phyloP scores from a whole-genome alignment of 495 filamentous ascomycete species.

The Bacidia rubella region DNA sequence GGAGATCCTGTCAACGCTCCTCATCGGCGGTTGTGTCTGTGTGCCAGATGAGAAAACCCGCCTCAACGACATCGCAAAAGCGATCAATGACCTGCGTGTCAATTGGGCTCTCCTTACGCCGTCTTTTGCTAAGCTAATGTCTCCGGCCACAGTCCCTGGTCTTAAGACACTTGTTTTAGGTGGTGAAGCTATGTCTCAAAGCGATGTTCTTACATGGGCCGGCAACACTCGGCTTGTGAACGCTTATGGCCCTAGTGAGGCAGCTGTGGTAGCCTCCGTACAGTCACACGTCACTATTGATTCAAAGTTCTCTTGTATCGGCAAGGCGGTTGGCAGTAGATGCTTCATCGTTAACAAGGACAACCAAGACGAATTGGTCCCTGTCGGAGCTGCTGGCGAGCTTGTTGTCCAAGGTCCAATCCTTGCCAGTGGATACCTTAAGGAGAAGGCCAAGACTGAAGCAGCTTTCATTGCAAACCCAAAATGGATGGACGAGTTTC shows the following conservation, averaged over 20 bases:
- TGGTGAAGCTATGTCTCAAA: constrained; percentile 32
- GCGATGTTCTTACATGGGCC: constrained; percentile 31
- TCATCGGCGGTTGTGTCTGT: constrained; percentile 34
- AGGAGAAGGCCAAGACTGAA: constrained; percentile 39
- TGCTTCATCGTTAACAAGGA: constrained; percentile 48
- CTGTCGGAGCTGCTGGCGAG: constrained; percentile 51
- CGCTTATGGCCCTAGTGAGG: constrained; percentile 45
- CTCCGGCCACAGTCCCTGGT: constrained; percentile 23
- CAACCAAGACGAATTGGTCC: constrained; percentile 42
- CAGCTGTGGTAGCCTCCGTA: constrained; percentile 22
- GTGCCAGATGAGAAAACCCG: constrained; percentile 28
- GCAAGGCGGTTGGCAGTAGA: constrained; percentile 26
- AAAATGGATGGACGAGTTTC: constrained; percentile 27
- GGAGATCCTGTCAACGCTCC: constrained; percentile 30
- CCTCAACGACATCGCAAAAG: constrained; percentile 21
- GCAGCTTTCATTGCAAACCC: constrained; percentile 43
- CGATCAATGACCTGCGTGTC: constrained; percentile 24
- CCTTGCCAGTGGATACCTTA: constrained; percentile 45
- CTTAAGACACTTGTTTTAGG: constrained; percentile 25
- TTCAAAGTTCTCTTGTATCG: constrained; percentile 23
- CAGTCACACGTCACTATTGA: constrained; percentile 13
- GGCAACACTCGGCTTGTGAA: constrained; percentile 34
- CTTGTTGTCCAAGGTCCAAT: constrained; percentile 50
- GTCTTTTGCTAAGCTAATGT: constrained; percentile 25
- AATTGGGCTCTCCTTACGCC: constrained; percentile 31